Conservation (phyloP, 176 grass and related monocot species). For the Bolboschoenus planiculmis region DNA sequence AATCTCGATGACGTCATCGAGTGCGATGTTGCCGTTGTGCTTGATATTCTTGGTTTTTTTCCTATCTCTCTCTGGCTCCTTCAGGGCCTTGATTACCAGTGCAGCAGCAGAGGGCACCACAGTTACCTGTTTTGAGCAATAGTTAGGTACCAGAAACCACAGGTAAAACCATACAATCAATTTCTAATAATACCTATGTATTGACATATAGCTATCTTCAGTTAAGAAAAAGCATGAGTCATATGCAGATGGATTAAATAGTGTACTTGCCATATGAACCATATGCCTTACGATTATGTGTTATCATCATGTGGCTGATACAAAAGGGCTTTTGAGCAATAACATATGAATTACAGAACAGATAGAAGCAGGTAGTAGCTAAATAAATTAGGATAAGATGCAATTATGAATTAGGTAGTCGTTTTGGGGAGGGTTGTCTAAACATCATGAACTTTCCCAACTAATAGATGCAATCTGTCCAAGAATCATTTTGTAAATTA, state of each 20-base stretch:
- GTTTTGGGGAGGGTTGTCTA: too few relatives aligned
- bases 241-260: background rate
- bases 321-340: too few relatives aligned
- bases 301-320: too few relatives aligned
- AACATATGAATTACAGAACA: too few relatives aligned
- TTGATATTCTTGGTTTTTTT: slow-evolving; percentile 77
- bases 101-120: slow-evolving; percentile 68
- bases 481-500: too few relatives aligned
- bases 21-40: slow-evolving; percentile 63
- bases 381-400: too few relatives aligned
- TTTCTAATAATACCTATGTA: background rate
- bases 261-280: too few relatives aligned
- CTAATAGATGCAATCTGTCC: too few relatives aligned
- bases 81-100: slow-evolving; percentile 70
- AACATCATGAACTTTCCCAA: too few relatives aligned
- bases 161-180: background rate
- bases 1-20: slow-evolving; percentile 70
- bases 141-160: background rate
- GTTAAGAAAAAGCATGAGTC: background rate
- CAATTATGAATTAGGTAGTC: too few relatives aligned
- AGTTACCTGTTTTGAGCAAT: slow-evolving; percentile 11
- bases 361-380: too few relatives aligned
- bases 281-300: background rate
- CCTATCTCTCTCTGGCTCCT: slow-evolving; percentile 67
- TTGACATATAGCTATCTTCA: background rate